Evolutionary conservation across 768 basidiomycete species (phyloP), one percentile per base, ranked within the genome.

Genomic region (Nevesoporus exiguus): DNA sequence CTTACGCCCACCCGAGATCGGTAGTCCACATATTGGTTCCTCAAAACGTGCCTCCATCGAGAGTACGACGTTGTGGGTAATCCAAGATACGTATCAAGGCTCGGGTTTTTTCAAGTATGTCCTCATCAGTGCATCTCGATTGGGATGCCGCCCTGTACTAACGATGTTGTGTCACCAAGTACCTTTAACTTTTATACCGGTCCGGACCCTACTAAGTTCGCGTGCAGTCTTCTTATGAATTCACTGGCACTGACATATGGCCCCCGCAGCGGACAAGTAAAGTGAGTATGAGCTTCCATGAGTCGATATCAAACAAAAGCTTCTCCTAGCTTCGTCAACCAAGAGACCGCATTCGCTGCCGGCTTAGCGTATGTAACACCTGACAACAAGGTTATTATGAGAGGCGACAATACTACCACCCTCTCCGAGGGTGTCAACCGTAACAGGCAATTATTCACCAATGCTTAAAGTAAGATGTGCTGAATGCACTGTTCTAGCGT

Each of bases 361-460:
- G 71, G 76, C 42, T 76, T 90, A 8, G 81, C 79, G 2, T 88
- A 77, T 65, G 77, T 86, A 14, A 73, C 78, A 13, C 74, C 76
- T 21, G 74, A 84, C 64, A 79, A 78, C 34, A 78, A 76, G 29
- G 84, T 88, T 33, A 76, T 89, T 19, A 91, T 92, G 88, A 82
- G 84, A 64, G 87, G 86, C 13, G 89, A 92, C 57, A 76, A 88
- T 63, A 84, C 80, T 1, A 84, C 77, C 15, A 73, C 68, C 71
- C 68, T 91, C 22, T 58, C 74, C 7, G 46, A 71, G 33, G 86
- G 86, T 25, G 73, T 76, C 51, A 75, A 77, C 57, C 78, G 89
- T 42, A 75, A 78, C 56, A 90, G 89, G 88, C 85, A 49, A 37
- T 25, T 40, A 13, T 30, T 21, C 11, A 25, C 21, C 5, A 54